phyloP scores from a whole-genome alignment of 2,329 filamentous ascomycete genomes.

The Clonostachys chloroleuca region DNA sequence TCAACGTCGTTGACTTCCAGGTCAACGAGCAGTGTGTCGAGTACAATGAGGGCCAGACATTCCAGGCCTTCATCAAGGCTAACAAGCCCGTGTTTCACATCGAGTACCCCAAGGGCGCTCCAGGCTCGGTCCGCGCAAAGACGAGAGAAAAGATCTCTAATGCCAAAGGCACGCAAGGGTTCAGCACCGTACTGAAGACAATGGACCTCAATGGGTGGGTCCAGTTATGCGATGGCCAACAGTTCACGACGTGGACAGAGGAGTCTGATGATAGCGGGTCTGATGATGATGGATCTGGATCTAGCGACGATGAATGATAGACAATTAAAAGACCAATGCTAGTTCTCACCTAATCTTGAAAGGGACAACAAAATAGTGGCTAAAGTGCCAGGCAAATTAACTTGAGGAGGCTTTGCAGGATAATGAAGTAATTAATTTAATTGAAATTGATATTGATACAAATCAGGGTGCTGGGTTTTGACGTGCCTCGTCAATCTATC shows the following conservation, averaged over 20 bases:
- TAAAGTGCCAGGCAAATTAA: too few relatives aligned
- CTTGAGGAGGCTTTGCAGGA: too few relatives aligned
- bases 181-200: slow-evolving; percentile 63
- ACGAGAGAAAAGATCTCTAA: slow-evolving; percentile 37
- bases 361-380: too few relatives aligned
- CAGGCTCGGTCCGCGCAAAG: slow-evolving; percentile 25
- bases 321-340: too few relatives aligned
- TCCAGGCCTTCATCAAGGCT: slow-evolving; percentile 50
- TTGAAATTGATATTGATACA: too few relatives aligned
- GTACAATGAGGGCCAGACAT: slow-evolving; percentile 54
- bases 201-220: slow-evolving; percentile 61
- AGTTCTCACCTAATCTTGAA: too few relatives aligned
- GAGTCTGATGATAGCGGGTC: too few relatives aligned
- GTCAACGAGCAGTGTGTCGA: slow-evolving; percentile 68
- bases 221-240: slow-evolving; percentile 41
- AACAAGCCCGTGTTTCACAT: slow-evolving; percentile 70
- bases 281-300: too few relatives aligned
- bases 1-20: slow-evolving; percentile 53
- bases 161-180: slow-evolving; percentile 35
- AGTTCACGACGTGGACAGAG: slow-evolving; percentile 11
- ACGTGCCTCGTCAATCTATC: too few relatives aligned
- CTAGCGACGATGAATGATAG: too few relatives aligned
- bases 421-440: too few relatives aligned
- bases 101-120: slow-evolving; percentile 58
- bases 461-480: too few relatives aligned